Evolutionary conservation across 768 basidiomycete genomes (phyloP).

Genomic region (Leccinum incarnatum): DNA sequence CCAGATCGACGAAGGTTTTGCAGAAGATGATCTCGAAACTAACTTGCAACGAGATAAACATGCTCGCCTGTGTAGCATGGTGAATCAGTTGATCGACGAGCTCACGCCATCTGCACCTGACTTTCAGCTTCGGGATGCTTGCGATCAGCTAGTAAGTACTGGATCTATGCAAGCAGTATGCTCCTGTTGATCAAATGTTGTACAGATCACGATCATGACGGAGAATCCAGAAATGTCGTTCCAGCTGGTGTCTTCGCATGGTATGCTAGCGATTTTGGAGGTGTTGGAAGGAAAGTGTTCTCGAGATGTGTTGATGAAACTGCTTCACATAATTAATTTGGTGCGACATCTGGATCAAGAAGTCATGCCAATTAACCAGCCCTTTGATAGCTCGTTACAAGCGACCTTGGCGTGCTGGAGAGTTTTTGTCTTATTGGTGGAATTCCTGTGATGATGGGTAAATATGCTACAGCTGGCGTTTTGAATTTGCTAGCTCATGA

Average conservation of each 20-base stretch:
- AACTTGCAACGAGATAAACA: slow-evolving; percentile 93
- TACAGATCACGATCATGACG: slow-evolving; percentile 68
- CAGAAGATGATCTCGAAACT: slow-evolving; percentile 87
- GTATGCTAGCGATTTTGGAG: slow-evolving; percentile 92
- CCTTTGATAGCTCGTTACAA: slow-evolving; percentile 50
- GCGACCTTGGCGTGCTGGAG: slow-evolving; percentile 84
- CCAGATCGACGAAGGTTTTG: slow-evolving; percentile 91
- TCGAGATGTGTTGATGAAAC: slow-evolving; percentile 79
- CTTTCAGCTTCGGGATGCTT: slow-evolving; percentile 78
- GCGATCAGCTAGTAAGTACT: slow-evolving; percentile 75
- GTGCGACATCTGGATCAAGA: slow-evolving; percentile 39
- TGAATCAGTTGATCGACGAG: slow-evolving; percentile 84
- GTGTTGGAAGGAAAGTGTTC: slow-evolving; percentile 86
- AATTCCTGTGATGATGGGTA: slow-evolving; percentile 93
- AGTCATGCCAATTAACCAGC: neutral
- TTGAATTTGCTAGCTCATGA: slow-evolving; percentile 4
- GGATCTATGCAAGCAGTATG: neutral
- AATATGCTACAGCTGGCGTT: slow-evolving; percentile 17
- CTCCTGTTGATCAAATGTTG: neutral
- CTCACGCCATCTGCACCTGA: slow-evolving; percentile 80
- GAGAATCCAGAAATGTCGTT: slow-evolving; percentile 83
- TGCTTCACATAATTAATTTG: slow-evolving; percentile 87
- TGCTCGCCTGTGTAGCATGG: slow-evolving; percentile 77
- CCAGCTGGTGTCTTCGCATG: slow-evolving; percentile 90
- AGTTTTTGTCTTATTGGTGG: slow-evolving; percentile 95